Conservation (phyloP, 805 yeast species). For the Candida nitratophila region DNA sequence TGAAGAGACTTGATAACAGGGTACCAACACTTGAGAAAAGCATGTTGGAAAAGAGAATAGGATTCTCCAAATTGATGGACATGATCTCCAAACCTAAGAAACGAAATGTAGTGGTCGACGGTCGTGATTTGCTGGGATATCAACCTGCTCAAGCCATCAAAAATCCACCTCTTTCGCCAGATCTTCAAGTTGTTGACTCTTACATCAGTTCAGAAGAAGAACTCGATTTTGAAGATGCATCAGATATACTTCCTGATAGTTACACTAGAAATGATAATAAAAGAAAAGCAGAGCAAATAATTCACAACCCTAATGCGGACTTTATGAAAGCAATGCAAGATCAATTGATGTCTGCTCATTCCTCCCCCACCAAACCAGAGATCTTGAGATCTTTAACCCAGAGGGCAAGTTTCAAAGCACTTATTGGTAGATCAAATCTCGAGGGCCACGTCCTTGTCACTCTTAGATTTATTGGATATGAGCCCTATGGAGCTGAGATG, state of each 20-base stretch:
- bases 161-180: no score
- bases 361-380: no score
- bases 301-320: no score
- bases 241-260: no score
- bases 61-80: background rate
- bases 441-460: background rate
- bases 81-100: background rate
- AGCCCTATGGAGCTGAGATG: background rate
- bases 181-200: no score
- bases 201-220: no score
- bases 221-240: no score
- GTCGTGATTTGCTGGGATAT: background rate
- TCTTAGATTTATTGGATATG: background rate
- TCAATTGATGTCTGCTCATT: no score
- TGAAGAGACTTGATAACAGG: conserved; percentile 8
- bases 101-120: background rate
- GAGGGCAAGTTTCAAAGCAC: background rate
- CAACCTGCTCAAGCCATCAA: background rate
- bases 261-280: no score
- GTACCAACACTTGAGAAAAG: conserved; percentile 10
- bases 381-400: background rate
- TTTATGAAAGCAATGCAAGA: no score
- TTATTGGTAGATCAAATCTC: no score
- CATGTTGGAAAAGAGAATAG: conserved; percentile 4
- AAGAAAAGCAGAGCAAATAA: no score